Evolutionary conservation across 202 grass and related monocot species (phyloP), one percentile per base, ranked within the genome.

Genomic region (Cymbopogon flexuosus): DNA sequence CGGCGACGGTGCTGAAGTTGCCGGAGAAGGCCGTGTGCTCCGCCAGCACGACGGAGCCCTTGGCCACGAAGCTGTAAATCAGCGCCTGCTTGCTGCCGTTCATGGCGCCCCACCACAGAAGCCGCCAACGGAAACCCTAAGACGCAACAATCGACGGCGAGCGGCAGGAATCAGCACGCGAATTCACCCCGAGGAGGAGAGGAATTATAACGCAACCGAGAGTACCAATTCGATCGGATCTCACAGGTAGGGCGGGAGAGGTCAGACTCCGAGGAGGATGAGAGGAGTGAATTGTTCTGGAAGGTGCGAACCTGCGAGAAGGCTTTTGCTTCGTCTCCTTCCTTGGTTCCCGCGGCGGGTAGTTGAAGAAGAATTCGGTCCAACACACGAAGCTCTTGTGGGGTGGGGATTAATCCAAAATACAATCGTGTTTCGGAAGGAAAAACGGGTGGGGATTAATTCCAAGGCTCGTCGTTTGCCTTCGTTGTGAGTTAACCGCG

Each of bases 51-150:
- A 93, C 82, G 43, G 87, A 84, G 63, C 96, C 96, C 86, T 96
- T 99, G 31, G 96, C 90, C 73, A 99, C 96, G 71, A 99, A 95
- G 71, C 92, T 96, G 86, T 95, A 99, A 76, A 99, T 93, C 73
- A 99, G 75, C 21, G 92, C 74, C 59, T 99, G 92, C 79, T 93
- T 91, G 78, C 59, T 84, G 62, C 76, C 34, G 83, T 69, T 87
- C 92, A 91, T 94, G 81, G 71, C 83, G 80, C 67, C 52, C 40
- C 16, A 8, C 45, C 73, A 19, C 65, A 40, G 62, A 65, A 24
- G 36, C 59, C 1, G 13, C 8, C 8, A 0, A 1, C 30, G 21
- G 42, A 43, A 87, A 83, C 74, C 61, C 87, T 89, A 85, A 58
- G 10, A 30, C 13, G 27, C 2, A 79, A 83, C 23, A 78, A 83